These are phyloP conservation scores for Sugiyamaella americana DNA, from an alignment of 805 yeast species.

Conservation along the genomic window DNA sequence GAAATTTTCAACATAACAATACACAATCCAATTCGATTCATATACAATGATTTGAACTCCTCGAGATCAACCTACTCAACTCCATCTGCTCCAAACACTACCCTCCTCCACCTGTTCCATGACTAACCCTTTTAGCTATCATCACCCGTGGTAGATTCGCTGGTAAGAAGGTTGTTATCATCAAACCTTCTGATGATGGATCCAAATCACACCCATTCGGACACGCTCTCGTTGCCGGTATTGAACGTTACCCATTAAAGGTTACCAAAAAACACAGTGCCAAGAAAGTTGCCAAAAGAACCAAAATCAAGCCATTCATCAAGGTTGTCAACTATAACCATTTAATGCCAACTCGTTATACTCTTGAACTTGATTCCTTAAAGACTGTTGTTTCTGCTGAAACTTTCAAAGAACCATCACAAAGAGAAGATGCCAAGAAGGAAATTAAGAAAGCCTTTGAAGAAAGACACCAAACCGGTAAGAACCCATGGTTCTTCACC, in stretches of 20 bases:
- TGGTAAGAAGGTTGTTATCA: constrained; percentile 99
- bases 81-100: too few species aligned
- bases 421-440: constrained; percentile 98
- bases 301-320: constrained; percentile 98
- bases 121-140: constrained; percentile 55
- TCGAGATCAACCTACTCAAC: too few species aligned
- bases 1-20: too few species aligned
- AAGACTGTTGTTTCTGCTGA: constrained; percentile 88
- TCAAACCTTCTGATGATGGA: constrained; percentile 98
- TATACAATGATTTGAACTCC: too few species aligned
- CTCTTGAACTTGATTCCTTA: constrained; percentile 93
- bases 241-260: constrained; percentile 97
- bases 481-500: constrained; percentile 99
- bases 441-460: constrained; percentile 98
- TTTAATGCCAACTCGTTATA: constrained; percentile 99
- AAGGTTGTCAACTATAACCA: constrained; percentile 99
- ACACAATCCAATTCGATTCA: too few species aligned
- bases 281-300: constrained; percentile 95
- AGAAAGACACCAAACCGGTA: constrained; percentile 97
- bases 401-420: constrained; percentile 94
- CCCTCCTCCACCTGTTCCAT: too few species aligned
- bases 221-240: constrained; percentile 99
- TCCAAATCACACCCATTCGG: constrained; percentile 98
- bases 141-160: constrained; percentile 99
- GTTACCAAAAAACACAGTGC: constrained; percentile 92